A percentile compares a stretch with the other conserved stretches of the same genome.
Evolutionary conservation across 2,329 filamentous ascomycete genomes (phyloP).

Genomic region (Beauveria australis): DNA sequence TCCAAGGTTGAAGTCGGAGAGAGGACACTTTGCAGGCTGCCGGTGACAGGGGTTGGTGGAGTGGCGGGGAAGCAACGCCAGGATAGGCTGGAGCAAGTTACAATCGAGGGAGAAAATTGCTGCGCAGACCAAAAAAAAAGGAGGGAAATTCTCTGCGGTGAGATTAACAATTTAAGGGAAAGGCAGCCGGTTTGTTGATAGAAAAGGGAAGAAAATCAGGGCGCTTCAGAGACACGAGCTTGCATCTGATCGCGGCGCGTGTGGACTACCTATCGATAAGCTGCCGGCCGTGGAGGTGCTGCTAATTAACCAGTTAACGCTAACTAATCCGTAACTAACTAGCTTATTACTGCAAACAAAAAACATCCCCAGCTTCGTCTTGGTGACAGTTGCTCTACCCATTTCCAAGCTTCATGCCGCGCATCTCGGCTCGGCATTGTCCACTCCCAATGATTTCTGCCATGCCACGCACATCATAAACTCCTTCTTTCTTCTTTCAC

Average conservation of each 20-base stretch:
- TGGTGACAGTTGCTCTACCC: neutral
- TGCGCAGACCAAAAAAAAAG: too few species aligned
- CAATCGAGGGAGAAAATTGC: neutral
- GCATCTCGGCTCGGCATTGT: neutral
- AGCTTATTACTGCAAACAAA: neutral
- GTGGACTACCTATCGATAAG: constrained; percentile 6
- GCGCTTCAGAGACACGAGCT: neutral
- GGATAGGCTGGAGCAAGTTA: neutral
- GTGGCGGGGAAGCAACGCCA: neutral
- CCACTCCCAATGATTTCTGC: neutral
- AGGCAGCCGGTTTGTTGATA: neutral
- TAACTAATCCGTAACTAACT: too few species aligned
- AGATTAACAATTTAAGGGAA: neutral
- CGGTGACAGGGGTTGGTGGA: neutral
- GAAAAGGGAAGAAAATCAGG: neutral
- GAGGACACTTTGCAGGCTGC: constrained; percentile 10
- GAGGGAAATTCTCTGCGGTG: too few species aligned
- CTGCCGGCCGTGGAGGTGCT: neutral
- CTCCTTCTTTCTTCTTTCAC: neutral
- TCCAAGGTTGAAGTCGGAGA: neutral
- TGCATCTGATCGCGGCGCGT: neutral
- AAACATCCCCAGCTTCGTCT: neutral
- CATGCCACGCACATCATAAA: neutral
- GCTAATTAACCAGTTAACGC: too few species aligned
- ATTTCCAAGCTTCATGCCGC: neutral